Conservation (phyloP, 1,284 basidiomycete genomes). For the Xerocomus amazonicus region DNA sequence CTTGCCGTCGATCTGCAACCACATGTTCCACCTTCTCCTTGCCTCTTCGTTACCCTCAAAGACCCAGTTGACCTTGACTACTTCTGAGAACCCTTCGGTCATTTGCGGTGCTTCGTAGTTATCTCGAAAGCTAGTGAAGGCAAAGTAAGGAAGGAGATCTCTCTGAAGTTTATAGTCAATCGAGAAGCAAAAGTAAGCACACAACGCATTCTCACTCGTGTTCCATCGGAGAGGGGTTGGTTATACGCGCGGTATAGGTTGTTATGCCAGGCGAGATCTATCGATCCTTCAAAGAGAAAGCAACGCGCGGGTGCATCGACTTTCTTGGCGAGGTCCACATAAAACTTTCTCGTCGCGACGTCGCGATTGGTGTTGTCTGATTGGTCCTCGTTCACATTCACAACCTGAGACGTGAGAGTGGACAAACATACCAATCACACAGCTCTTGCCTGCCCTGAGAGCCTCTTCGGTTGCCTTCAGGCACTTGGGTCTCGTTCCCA, state of each 20-base stretch:
- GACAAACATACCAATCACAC: slow-evolving; percentile 65
- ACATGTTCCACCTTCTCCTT: slow-evolving; percentile 70
- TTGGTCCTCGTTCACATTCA: neutral
- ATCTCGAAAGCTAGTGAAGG: slow-evolving; percentile 58
- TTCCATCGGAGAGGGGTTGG: slow-evolving; percentile 42
- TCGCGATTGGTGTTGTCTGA: slow-evolving; percentile 88
- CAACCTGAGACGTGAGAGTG: neutral
- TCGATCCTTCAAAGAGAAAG: slow-evolving; percentile 67
- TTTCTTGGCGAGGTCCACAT: slow-evolving; percentile 63
- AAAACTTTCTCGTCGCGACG: slow-evolving; percentile 60
- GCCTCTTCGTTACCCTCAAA: slow-evolving; percentile 76
- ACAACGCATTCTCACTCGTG: slow-evolving; percentile 34
- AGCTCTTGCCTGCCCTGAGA: slow-evolving; percentile 56
- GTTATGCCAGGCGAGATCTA: slow-evolving; percentile 85
- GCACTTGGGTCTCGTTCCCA: slow-evolving; percentile 75
- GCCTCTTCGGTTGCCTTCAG: slow-evolving; percentile 59
- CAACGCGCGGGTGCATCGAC: slow-evolving; percentile 46
- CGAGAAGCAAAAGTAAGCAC: slow-evolving; percentile 5
- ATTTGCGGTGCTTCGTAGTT: slow-evolving; percentile 64
- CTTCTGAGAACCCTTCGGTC: slow-evolving; percentile 73
- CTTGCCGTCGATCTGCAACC: slow-evolving; percentile 69
- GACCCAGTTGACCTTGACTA: slow-evolving; percentile 74
- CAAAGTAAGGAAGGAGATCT: slow-evolving; percentile 60
- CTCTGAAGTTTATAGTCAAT: slow-evolving; percentile 41
- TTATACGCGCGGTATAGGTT: slow-evolving; percentile 79